Evolutionary conservation across 2,329 filamentous ascomycete species (phyloP).

Genomic region (Achaetomium macrosporum): DNA sequence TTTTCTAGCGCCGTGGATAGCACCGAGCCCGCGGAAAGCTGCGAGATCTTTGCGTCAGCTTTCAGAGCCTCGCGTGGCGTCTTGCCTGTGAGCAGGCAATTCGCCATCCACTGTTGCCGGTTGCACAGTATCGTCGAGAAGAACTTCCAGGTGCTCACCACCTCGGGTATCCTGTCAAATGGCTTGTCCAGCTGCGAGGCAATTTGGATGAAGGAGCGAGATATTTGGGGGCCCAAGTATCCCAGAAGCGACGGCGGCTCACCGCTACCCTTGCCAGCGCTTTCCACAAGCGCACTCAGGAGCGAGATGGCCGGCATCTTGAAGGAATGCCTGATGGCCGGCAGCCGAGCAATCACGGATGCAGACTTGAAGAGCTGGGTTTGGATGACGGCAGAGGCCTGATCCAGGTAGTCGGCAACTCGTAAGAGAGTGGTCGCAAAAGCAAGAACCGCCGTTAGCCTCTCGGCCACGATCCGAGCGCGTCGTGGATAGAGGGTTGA

Average conservation of each 20-base stretch:
- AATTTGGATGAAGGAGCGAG: slow-evolving; percentile 76
- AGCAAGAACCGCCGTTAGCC: slow-evolving; percentile 58
- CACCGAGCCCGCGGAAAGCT: slow-evolving; percentile 54
- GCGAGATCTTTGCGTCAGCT: slow-evolving; percentile 45
- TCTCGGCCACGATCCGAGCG: slow-evolving; percentile 50
- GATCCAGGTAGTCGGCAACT: slow-evolving; percentile 58
- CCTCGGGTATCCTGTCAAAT: slow-evolving; percentile 58
- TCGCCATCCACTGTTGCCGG: slow-evolving; percentile 92
- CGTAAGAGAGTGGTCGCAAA: slow-evolving; percentile 67
- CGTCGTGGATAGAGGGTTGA: slow-evolving; percentile 57
- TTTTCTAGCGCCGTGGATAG: slow-evolving; percentile 67
- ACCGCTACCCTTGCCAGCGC: slow-evolving; percentile 56
- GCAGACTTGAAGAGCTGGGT: slow-evolving; percentile 75
- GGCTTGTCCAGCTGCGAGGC: slow-evolving; percentile 73
- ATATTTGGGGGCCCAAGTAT: slow-evolving; percentile 74
- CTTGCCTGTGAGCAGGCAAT: slow-evolving; percentile 83
- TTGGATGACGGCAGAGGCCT: slow-evolving; percentile 62
- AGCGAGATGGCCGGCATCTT: slow-evolving; percentile 61
- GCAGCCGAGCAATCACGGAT: slow-evolving; percentile 70
- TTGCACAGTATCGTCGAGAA: slow-evolving; percentile 81
- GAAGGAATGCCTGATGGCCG: slow-evolving; percentile 62
- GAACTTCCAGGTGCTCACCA: slow-evolving; percentile 73
- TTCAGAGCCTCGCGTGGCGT: slow-evolving; percentile 72
- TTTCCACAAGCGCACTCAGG: slow-evolving; percentile 66
- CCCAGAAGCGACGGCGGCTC: slow-evolving; percentile 93